phyloP scores from a whole-genome alignment of 2,329 filamentous ascomycete genomes.

The Botrytis paeoniae region DNA sequence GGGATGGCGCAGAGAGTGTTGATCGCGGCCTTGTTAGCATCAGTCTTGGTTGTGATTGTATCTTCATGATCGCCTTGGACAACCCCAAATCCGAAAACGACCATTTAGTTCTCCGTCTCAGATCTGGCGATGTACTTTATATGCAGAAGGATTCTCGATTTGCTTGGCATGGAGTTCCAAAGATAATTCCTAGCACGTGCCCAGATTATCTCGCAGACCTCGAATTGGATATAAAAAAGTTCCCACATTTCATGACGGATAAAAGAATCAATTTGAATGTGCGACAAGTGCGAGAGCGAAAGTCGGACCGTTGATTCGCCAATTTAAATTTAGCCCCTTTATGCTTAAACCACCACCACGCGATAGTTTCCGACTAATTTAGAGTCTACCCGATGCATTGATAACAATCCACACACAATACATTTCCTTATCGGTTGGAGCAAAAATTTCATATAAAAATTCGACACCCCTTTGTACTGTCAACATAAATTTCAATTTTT shows the following conservation, averaged over 20 bases:
- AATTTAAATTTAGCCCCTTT: conserved; percentile 2
- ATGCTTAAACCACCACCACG: not conserved
- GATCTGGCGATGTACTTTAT: conserved; percentile 85
- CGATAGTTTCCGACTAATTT: conserved; percentile 9
- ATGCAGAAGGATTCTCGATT: conserved; percentile 81
- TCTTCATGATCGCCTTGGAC: conserved; percentile 76
- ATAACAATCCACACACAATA: not conserved
- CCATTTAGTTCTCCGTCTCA: conserved; percentile 62
- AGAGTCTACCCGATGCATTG: conserved; percentile 1
- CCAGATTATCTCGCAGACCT: conserved; percentile 71
- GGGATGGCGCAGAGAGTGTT: conserved; percentile 86
- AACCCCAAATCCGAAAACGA: conserved; percentile 36
- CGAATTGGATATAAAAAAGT: conserved; percentile 58
- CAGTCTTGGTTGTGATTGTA: conserved; percentile 82
- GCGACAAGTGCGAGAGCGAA: conserved; percentile 68
- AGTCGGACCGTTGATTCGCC: not conserved
- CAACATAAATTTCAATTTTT: not conserved
- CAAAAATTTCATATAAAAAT: not conserved
- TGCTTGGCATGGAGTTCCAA: conserved; percentile 94
- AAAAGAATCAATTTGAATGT: conserved; percentile 94
- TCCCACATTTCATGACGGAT: conserved; percentile 82
- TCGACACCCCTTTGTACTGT: not conserved
- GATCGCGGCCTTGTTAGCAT: conserved; percentile 77
- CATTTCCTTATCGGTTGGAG: conserved; percentile 1
- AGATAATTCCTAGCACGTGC: conserved; percentile 76